Evolutionary conservation across 129 eudicot genomes (phyloP), one percentile per base, ranked within the genome.

Genomic region (Calendula officinalis): DNA sequence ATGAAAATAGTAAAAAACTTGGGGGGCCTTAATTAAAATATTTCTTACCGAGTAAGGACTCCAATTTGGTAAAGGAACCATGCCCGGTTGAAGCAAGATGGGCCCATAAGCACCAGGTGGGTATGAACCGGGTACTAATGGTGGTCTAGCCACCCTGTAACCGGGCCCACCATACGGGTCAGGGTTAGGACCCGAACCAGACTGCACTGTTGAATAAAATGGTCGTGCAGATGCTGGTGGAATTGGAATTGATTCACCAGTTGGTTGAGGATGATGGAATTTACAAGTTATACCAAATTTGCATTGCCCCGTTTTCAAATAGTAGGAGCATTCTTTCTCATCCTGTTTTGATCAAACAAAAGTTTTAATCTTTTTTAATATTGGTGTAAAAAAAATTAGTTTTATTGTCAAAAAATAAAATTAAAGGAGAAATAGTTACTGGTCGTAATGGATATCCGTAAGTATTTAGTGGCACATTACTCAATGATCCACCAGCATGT

Each of bases 231-330:
- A 57, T 27, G 81, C 66, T 69, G 76, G 54, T 37, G 86, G 86
- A 70, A 22, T 22, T 22, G 30, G 30, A 22, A 75, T 56, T 37
- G 94, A 78, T 69, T 77, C 62, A 64, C 86, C 91, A 83, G 78
- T 80, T 4, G 94, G 86, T 66, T 81, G 91, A 72, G 98, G 98
- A 77, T 91, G 98, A 80, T 91, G 80, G 86, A 84, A 91, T 88
- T 91, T 91, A 88, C 98, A 91, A 40, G 98, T 88, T 72, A 72
- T 66, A 63, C 98, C 91, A 79, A 88, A 91, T 83, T 88, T 91
- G 98, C 98, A 91, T 75, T 85, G 96, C 95, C 98, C 98, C 82
- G 96, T 91, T 85, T 91, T 85, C 81, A 91, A 85, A 91, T 91
- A 91, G 83, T 91, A 88, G 95, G 98, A 83, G 98, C 98, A 91